Evolutionary conservation across 257 asterid genomes (phyloP).

Genomic region (Fraxinus americana): DNA sequence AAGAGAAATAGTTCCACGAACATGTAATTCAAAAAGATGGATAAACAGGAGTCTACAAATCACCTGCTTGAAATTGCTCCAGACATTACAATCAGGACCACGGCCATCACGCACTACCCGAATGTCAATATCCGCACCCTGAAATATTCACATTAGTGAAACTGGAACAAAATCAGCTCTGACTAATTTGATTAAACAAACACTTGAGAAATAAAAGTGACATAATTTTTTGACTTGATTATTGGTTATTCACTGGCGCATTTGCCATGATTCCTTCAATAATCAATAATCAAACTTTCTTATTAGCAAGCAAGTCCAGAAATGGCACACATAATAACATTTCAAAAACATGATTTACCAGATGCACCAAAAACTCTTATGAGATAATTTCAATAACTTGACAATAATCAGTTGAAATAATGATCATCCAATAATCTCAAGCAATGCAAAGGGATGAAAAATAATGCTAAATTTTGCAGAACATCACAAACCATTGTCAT

Average conservation of each 20-base stretch:
- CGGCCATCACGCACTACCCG: slow-evolving; percentile 99
- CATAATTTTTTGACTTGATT: neutral
- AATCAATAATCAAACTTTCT: neutral
- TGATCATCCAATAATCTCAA: neutral
- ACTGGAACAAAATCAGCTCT: slow-evolving; percentile 7
- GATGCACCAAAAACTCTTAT: neutral
- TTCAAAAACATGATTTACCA: neutral
- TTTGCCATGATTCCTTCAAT: neutral
- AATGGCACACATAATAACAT: neutral
- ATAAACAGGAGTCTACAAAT: neutral
- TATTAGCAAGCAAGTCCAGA: neutral
- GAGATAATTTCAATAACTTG: neutral
- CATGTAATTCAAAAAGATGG: neutral
- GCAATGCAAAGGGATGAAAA: neutral
- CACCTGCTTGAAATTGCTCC: slow-evolving; percentile 97
- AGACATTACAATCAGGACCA: slow-evolving; percentile 91
- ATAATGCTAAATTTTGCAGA: slow-evolving; percentile 6
- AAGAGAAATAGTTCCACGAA: slow-evolving; percentile 4
- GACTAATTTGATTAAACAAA: slow-evolving; percentile 1
- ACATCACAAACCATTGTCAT: slow-evolving; percentile 85
- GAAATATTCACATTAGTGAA: slow-evolving; percentile 47
- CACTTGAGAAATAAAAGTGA: neutral
- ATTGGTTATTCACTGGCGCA: neutral
- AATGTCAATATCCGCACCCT: slow-evolving; percentile 99
- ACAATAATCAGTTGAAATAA: neutral